Evolutionary conservation across 805 yeast genomes (phyloP).

Genomic region (Candida arabinofermentans): DNA sequence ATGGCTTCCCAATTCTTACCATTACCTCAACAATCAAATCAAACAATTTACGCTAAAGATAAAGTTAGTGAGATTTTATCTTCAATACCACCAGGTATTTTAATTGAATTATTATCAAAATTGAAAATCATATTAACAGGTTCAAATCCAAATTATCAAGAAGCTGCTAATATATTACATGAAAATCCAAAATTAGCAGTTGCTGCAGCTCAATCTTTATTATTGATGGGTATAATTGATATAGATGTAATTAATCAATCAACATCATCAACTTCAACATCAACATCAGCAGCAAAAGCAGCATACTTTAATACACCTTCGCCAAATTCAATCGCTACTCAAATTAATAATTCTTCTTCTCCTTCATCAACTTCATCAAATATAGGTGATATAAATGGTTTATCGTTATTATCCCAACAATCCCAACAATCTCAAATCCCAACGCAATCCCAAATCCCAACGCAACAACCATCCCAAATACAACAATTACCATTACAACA

Average conservation of each 20-base stretch:
- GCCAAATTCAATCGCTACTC: constrained; percentile 5
- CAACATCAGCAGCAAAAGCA: constrained; percentile 12
- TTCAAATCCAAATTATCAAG: constrained; percentile 43
- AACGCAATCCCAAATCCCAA: constrained; percentile 12
- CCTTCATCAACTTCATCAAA: constrained; percentile 4
- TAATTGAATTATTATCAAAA: constrained; percentile 65
- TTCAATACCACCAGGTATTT: constrained; percentile 63
- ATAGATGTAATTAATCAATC: constrained; percentile 63
- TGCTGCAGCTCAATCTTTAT: constrained; percentile 68
- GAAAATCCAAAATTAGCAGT: constrained; percentile 56
- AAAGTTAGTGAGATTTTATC: constrained; percentile 59
- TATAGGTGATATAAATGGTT: constrained; percentile 7
- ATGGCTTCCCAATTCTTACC: constrained; percentile 59
- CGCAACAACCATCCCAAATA: constrained; percentile 4
- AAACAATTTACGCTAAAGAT: constrained; percentile 43
- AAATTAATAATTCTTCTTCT: constrained; percentile 3
- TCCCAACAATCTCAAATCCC: too few relatives aligned
- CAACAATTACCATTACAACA: constrained; percentile 12
- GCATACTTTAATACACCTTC: neutral
- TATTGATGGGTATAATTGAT: constrained; percentile 75
- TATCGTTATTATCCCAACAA: constrained; percentile 4
- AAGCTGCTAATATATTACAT: constrained; percentile 51
- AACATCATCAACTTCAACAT: constrained; percentile 19
- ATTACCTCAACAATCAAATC: constrained; percentile 32
- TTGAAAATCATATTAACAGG: constrained; percentile 54